Evolutionary conservation across 1,284 basidiomycete species (phyloP).

Genomic region (Ustilago sp.): DNA sequence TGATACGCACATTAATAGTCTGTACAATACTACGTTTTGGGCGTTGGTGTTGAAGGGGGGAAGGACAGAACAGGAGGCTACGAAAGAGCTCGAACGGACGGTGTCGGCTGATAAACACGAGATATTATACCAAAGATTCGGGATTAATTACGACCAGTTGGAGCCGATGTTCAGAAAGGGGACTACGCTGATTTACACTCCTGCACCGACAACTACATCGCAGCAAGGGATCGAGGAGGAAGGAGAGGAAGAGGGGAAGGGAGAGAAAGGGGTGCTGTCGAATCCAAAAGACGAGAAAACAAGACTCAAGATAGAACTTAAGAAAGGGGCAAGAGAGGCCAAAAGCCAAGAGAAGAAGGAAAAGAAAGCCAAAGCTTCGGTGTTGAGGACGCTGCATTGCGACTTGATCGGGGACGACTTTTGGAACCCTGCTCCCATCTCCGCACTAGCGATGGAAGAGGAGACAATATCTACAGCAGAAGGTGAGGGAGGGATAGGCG

Average conservation of each 20-base stretch:
- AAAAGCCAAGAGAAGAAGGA: constrained; percentile 39
- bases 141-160: constrained; percentile 87
- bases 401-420: constrained; percentile 66
- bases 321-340: constrained; percentile 26
- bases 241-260: background rate
- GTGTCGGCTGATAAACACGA: constrained; percentile 90
- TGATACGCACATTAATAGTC: constrained; percentile 97
- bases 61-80: constrained; percentile 82
- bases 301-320: constrained; percentile 24
- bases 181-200: constrained; percentile 80
- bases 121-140: constrained; percentile 83
- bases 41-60: constrained; percentile 85
- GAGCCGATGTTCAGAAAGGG: constrained; percentile 85
- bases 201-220: background rate
- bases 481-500: background rate
- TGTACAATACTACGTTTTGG: constrained; percentile 98
- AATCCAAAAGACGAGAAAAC: constrained; percentile 45
- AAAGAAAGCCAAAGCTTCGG: constrained; percentile 30
- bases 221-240: background rate
- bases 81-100: constrained; percentile 80
- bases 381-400: constrained; percentile 65
- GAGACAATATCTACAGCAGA: constrained; percentile 2
- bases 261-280: constrained; percentile 8
- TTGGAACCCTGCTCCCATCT: constrained; percentile 34
- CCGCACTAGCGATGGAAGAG: background rate